Percentiles rank a stretch among this genome's conserved stretches.
Conservation (phyloP, 2,329 filamentous ascomycete species). For the Colletotrichum karsti region DNA sequence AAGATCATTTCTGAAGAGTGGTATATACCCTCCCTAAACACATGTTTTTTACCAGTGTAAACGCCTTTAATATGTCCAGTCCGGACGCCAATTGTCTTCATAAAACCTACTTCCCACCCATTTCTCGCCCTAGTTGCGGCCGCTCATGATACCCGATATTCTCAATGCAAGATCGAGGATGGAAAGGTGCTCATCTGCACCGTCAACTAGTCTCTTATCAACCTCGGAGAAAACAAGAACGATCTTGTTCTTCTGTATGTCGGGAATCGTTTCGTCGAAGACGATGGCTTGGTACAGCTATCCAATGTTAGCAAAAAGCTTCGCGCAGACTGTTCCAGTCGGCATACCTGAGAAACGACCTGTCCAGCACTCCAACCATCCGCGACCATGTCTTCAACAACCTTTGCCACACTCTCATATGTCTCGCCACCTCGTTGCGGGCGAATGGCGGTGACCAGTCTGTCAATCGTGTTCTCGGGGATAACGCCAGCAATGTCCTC, state of each 20-base stretch:
- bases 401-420: constrained; percentile 79
- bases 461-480: constrained; percentile 76
- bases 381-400: constrained; percentile 90
- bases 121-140: constrained; percentile 36
- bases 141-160: constrained; percentile 77
- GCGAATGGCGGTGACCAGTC: constrained; percentile 78
- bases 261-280: constrained; percentile 83
- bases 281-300: constrained; percentile 85
- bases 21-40: constrained; percentile 16
- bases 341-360: constrained; percentile 77
- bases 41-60: constrained; percentile 7
- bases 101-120: neutral
- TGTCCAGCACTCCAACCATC: constrained; percentile 97
- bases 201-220: constrained; percentile 94
- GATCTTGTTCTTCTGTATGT: constrained; percentile 90
- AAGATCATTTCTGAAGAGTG: constrained; percentile 32
- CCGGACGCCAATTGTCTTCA: constrained; percentile 13
- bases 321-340: neutral
- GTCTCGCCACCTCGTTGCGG: constrained; percentile 70
- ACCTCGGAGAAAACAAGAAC: constrained; percentile 90
- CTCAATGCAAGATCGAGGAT: constrained; percentile 86
- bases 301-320: constrained; percentile 12
- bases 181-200: constrained; percentile 92
- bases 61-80: constrained; percentile 10
- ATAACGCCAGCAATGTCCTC: constrained; percentile 98